Percentiles rank a stretch among this genome's conserved stretches.
Conservation (phyloP, 1,139 yeast species). For the Suhomyces terraborum region DNA sequence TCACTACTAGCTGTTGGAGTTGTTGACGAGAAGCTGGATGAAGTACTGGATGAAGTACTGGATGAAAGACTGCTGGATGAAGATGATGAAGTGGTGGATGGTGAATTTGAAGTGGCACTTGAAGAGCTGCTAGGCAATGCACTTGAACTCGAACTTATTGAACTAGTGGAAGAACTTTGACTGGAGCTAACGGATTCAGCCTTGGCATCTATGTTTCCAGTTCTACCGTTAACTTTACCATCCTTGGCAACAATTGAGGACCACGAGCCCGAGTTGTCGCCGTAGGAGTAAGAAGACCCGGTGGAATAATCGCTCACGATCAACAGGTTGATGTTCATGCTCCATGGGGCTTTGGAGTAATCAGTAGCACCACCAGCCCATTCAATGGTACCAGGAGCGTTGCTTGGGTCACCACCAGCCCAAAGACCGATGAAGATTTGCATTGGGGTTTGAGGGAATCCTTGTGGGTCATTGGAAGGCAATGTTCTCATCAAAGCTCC, state of each 20-base stretch:
- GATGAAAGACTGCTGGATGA: conserved; percentile 5
- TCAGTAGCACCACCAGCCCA: conserved; percentile 35
- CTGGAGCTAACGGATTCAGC: not conserved
- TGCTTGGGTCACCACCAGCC: conserved; percentile 47
- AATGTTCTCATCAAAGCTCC: conserved; percentile 47
- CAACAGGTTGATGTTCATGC: conserved; percentile 35
- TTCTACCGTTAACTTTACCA: conserved; percentile 68
- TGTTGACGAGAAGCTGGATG: not conserved
- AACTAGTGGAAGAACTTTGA: conserved; percentile 2
- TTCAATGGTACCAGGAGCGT: conserved; percentile 50
- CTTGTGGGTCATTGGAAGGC: conserved; percentile 35
- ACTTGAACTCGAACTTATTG: conserved; percentile 4
- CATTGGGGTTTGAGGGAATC: conserved; percentile 56
- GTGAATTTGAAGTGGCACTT: conserved; percentile 2
- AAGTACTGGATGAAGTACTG: not conserved
- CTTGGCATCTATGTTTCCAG: conserved; percentile 30
- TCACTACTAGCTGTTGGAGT: not conserved
- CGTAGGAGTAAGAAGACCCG: conserved; percentile 41
- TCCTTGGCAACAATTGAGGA: conserved; percentile 62
- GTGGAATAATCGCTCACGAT: conserved; percentile 37
- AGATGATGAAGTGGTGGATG: conserved; percentile 10
- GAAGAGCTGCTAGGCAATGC: conserved; percentile 10
- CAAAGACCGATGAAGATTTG: conserved; percentile 44
- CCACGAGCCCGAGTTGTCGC: conserved; percentile 68
- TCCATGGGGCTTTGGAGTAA: conserved; percentile 40